Conservation (phyloP, 208 protist species). For the Naegleria gruberi region DNA sequence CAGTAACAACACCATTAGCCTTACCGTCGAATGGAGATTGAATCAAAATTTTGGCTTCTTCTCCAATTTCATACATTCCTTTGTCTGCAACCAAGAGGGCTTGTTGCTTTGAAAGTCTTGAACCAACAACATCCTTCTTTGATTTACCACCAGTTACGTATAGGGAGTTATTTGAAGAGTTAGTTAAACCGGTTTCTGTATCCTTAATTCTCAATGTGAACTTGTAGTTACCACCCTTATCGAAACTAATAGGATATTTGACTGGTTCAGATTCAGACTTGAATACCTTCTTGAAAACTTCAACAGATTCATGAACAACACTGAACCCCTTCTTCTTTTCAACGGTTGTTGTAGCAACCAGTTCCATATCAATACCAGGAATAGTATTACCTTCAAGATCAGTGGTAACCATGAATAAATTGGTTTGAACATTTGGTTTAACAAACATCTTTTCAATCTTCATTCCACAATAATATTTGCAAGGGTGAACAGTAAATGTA, state of each 20-base stretch:
- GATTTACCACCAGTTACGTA: neutral
- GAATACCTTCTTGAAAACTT: neutral
- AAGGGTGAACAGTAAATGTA: slow-evolving; percentile 2
- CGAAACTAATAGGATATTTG: neutral
- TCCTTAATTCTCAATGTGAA: neutral
- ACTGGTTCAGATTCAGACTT: neutral
- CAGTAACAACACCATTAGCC: neutral
- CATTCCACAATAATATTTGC: neutral
- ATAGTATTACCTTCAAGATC: neutral
- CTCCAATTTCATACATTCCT: neutral
- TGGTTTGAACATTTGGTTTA: neutral
- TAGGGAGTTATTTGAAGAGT: neutral
- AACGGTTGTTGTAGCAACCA: neutral
- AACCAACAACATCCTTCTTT: neutral
- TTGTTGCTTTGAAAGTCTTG: neutral
- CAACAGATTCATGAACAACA: neutral
- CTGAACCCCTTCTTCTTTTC: neutral
- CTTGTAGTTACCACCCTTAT: neutral
- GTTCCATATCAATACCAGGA: neutral
- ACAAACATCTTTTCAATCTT: neutral
- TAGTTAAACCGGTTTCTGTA: neutral
- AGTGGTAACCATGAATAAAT: neutral
- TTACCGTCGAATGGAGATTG: neutral
- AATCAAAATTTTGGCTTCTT: neutral
- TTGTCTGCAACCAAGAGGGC: neutral